Conservation (phyloP, 257 asterid genomes). For the Solanum sejunctum region DNA sequence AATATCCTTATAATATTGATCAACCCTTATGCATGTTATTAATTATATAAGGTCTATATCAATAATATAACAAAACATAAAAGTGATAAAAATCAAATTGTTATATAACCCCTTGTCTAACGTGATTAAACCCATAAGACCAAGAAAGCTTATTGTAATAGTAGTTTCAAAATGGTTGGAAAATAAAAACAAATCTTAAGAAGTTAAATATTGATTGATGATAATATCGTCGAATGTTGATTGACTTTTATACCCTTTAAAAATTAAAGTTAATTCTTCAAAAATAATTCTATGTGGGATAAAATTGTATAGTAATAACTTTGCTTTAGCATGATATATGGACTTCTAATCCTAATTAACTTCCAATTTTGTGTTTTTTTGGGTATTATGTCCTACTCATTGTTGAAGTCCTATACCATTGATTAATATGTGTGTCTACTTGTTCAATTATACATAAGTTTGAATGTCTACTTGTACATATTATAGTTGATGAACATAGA, state of each 20-base stretch:
- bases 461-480: too few relatives aligned
- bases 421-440: too few relatives aligned
- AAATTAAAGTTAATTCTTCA: neutral
- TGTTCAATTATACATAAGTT: too few relatives aligned
- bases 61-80: neutral
- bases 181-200: neutral
- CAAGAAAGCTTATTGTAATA: too few relatives aligned
- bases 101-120: neutral
- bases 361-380: neutral
- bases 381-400: neutral
- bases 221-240: too few relatives aligned
- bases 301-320: too few relatives aligned
- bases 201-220: neutral
- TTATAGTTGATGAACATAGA: too few relatives aligned
- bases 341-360: neutral
- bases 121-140: neutral
- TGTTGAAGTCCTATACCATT: neutral
- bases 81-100: neutral
- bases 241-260: neutral
- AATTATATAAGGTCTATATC: neutral
- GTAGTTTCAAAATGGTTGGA: neutral
- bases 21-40: too few relatives aligned
- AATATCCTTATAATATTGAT: too few relatives aligned
- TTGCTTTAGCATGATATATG: neutral
- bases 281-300: too few relatives aligned